phyloP scores from a whole-genome alignment of 2,329 filamentous ascomycete species.

The Arachnomyces sp. region DNA sequence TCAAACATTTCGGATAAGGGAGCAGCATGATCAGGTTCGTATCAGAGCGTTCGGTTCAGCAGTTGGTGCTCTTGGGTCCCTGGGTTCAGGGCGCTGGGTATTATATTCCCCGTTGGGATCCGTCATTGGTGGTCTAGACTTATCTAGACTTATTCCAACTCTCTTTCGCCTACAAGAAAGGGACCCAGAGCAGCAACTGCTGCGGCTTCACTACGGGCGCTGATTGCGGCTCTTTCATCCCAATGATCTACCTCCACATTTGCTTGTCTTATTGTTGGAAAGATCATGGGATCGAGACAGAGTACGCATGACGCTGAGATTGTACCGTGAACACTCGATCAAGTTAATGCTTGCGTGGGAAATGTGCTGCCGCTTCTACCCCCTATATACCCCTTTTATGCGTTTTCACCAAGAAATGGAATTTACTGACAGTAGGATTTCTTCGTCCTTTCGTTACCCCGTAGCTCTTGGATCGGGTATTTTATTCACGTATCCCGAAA shows the following conservation, averaged over 20 bases:
- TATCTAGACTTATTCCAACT: slow-evolving; percentile 8
- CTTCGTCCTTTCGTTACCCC: slow-evolving; percentile 12
- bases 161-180: slow-evolving; percentile 7
- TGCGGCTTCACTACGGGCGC: slow-evolving; percentile 76
- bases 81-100: not conserved
- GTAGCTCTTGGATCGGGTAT: slow-evolving; percentile 76
- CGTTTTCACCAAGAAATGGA: slow-evolving; percentile 4
- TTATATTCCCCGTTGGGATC: no score
- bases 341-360: slow-evolving; percentile 99
- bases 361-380: slow-evolving; percentile 83
- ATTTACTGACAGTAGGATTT: slow-evolving; percentile 37
- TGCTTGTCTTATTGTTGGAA: slow-evolving; percentile 14
- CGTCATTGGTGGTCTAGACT: not conserved
- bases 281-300: slow-evolving; percentile 18
- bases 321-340: slow-evolving; percentile 92
- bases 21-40: slow-evolving; percentile 28
- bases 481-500: slow-evolving; percentile 71
- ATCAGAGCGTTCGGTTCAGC: slow-evolving; percentile 17
- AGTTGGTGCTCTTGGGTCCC: not conserved
- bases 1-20: slow-evolving; percentile 7
- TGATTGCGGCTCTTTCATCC: slow-evolving; percentile 41
- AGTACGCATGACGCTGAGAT: slow-evolving; percentile 69
- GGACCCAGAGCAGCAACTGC: slow-evolving; percentile 11
- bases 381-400: slow-evolving; percentile 22
- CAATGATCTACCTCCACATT: slow-evolving; percentile 45